Evolutionary conservation across 331 rosid genomes (phyloP), one percentile per base, ranked within the genome.

Genomic region (Spiraea crenata): DNA sequence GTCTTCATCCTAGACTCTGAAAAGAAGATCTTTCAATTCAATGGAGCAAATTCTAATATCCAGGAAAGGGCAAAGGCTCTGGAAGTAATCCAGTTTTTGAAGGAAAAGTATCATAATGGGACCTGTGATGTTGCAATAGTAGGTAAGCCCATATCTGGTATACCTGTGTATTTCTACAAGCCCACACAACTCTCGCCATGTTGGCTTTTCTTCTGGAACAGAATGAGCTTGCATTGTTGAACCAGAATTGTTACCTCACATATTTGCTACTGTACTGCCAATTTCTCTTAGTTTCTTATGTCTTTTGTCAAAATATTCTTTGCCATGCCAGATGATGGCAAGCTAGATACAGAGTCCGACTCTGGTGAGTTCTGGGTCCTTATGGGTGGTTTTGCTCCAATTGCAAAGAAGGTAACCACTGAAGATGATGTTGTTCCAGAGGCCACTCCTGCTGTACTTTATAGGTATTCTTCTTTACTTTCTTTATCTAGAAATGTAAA

Each of bases 311-410:
- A 60, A 76, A 67, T 62, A 42, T 41, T 54, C 65, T 82, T 63
- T 50, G 42, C 45, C 56, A 11, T 83, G 75, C 72, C 80, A 95
- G 99, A 95, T 85, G 99, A 95, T 86, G 99, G 99, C 63, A 95
- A 95, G 87, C 79, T 95, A 70, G 97, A 91, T 61, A 91, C 99
- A 3, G 97, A 91, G 78, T 95, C 99, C 7, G 99, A 95, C 77
- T 91, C 97, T 0, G 99, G 99, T 69, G 99, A 95, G 79, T 95
- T 95, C 76, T 95, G 99, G 99, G 97, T 91, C 75, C 91, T 95
- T 80, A 86, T 95, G 74, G 99, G 99, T 73, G 99, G 99, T 65
- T 95, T 95, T 81, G 99, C 99, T 78, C 99, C 99, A 40, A 89
- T 95, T 66, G 96, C 89, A 70, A 95, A 91, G 88, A 95, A 91